These are phyloP conservation scores for Isatis tinctoria DNA, from an alignment of 345 rosid genomes.

Conservation along the genomic window DNA sequence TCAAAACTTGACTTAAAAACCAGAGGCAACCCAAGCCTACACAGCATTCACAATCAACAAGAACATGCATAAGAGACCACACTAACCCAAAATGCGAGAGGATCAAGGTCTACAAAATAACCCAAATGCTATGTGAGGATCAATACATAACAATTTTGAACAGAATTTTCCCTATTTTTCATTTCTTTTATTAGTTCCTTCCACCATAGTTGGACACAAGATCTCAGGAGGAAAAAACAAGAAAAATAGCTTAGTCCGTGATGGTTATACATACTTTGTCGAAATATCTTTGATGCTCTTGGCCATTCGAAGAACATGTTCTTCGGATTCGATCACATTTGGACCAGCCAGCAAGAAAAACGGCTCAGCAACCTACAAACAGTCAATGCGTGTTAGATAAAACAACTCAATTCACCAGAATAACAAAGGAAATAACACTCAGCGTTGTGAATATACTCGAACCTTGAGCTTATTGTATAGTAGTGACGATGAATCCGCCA, in stretches of 20 bases:
- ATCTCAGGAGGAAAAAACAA: background rate
- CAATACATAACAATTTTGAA: background rate
- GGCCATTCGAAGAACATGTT: constrained; percentile 74
- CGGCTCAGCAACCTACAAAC: constrained; percentile 59
- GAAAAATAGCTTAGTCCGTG: background rate
- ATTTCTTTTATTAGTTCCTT: background rate
- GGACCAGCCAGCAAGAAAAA: constrained; percentile 88
- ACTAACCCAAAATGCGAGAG: background rate
- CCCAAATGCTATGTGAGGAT: background rate
- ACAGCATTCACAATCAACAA: constrained; percentile 7
- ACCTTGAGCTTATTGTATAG: constrained; percentile 64
- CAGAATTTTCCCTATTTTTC: background rate
- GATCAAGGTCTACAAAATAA: background rate
- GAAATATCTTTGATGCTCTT: constrained; percentile 52
- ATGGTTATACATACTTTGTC: constrained; percentile 42
- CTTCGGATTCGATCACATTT: constrained; percentile 91
- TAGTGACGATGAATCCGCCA: constrained; percentile 40
- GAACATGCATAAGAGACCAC: background rate
- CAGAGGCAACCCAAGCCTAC: constrained; percentile 73
- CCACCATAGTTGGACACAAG: background rate
- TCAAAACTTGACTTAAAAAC: constrained; percentile 95
- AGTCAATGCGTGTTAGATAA: background rate
- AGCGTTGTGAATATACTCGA: background rate
- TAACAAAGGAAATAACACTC: background rate
- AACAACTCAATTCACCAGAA: background rate